Conservation (phyloP, 768 basidiomycete genomes). For the Tricholoma matsutake region DNA sequence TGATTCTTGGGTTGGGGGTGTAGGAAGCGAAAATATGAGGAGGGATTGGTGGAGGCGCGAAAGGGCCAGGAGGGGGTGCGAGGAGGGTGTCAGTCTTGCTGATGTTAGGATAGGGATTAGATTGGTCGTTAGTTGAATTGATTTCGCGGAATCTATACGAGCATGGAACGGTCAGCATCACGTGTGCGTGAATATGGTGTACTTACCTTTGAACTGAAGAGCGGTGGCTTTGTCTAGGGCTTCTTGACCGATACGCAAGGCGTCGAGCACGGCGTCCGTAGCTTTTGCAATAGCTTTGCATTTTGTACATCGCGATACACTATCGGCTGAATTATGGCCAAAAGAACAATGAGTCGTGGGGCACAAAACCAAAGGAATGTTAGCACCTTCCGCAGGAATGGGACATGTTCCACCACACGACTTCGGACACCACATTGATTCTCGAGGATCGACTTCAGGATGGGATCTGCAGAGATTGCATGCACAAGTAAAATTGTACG, state of each 20-base stretch:
- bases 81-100: conserved; percentile 56
- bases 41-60: conserved; percentile 70
- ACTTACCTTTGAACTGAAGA: conserved; percentile 57
- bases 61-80: conserved; percentile 77
- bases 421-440: conserved; percentile 66
- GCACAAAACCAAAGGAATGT: neutral
- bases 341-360: neutral
- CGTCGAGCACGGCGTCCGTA: conserved; percentile 57
- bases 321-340: conserved; percentile 38
- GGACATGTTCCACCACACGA: conserved; percentile 63
- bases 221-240: conserved; percentile 68
- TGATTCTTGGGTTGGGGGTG: conserved; percentile 39
- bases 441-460: conserved; percentile 55
- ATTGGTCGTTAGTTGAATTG: conserved; percentile 58
- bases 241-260: conserved; percentile 66
- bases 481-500: conserved; percentile 75
- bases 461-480: conserved; percentile 55
- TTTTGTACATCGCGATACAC: conserved; percentile 46
- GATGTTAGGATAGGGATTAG: conserved; percentile 63
- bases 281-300: conserved; percentile 50
- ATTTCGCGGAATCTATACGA: conserved; percentile 51
- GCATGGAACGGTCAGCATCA: conserved; percentile 3
- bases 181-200: neutral
- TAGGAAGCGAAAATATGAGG: conserved; percentile 50
- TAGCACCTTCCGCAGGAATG: conserved; percentile 57